Base-by-base conservation (phyloP, 345 rosid species). In the Lepidium aucheri region DNA sequence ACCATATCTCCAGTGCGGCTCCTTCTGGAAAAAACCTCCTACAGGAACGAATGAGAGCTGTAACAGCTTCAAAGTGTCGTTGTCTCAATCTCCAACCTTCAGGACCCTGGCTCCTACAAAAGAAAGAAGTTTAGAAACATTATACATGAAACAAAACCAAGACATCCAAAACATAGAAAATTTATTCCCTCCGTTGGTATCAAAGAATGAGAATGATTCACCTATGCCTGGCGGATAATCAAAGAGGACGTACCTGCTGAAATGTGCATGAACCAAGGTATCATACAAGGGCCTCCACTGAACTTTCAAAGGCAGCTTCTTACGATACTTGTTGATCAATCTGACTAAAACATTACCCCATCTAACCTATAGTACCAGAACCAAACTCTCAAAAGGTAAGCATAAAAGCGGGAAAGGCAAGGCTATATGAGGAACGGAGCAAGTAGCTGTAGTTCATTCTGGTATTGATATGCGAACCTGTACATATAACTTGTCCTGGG, bases 61-160 rank as follows among this genome's bases (percentile, higher is more conserved):
- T 85, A 18, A 90, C 85, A 39, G 95, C 72, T 80, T 77, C 88
- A 76, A 94, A 94, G 74, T 94, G 99, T 20, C 92, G 76, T 49
- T 94, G 99, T 78, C 97, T 83, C 82, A 94, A 75, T 75, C 92
- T 83, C 96, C 97, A 90, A 47, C 99, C 99, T 68, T 94, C 97
- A 10, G 99, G 99, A 49, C 99, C 97, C 56, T 86, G 88, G 75
- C 84, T 90, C 85, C 98, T 93, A 80, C 32, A 69, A 20, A 53
- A 20, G 33, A 13, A 38, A 65, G n/a, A 53, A 10, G n/a, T 15
- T 43, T 12, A 34, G 41, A 43, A 39, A 47, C n/a, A 22, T 53
- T 40, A 24, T 12, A 33, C 15, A 52, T 38, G 55, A 35, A 68
- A 53, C 7, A 38, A 46, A 44, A n/a, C 3, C 32, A 68, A 55